A percentile compares a stretch with the other conserved stretches of the same genome.
Conservation (phyloP, 306 rosid genomes). For the Trifolium subterraneum region DNA sequence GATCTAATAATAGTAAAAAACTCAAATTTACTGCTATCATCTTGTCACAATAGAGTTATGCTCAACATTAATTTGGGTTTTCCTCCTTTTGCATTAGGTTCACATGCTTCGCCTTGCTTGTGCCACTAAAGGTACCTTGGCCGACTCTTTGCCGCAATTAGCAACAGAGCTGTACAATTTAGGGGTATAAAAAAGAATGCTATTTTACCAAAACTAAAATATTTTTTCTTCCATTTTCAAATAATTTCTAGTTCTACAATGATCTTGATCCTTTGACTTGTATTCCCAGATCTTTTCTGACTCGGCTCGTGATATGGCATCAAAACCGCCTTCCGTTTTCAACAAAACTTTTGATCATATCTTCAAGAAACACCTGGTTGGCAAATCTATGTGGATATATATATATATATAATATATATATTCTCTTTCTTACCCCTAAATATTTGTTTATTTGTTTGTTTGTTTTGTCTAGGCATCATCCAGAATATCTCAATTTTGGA, state of each 20-base stretch:
- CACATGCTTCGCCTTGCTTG: slow-evolving; percentile 87
- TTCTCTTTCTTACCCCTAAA: slow-evolving; percentile 32
- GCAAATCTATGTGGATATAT: slow-evolving; percentile 32
- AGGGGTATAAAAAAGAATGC: slow-evolving; percentile 61
- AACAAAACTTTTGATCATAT: slow-evolving; percentile 66
- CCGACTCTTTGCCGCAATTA: slow-evolving; percentile 72
- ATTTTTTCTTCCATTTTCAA: slow-evolving; percentile 22
- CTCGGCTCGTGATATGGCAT: slow-evolving; percentile 73
- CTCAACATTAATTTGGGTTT: slow-evolving; percentile 28
- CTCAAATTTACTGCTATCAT: slow-evolving; percentile 23
- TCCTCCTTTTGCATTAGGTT: slow-evolving; percentile 61
- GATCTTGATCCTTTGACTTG: slow-evolving; percentile 52
- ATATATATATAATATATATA: too few species aligned
- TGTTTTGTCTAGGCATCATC: slow-evolving; percentile 68
- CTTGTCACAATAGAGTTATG: slow-evolving; percentile 21
- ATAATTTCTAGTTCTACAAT: slow-evolving; percentile 33
- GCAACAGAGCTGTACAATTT: slow-evolving; percentile 69
- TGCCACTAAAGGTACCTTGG: slow-evolving; percentile 66
- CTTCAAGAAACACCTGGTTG: slow-evolving; percentile 70
- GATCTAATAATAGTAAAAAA: slow-evolving; percentile 77
- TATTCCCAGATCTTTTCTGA: slow-evolving; percentile 74
- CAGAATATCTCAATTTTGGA: slow-evolving; percentile 75
- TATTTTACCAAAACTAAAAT: slow-evolving; percentile 9
- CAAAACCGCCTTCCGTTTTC: slow-evolving; percentile 66
- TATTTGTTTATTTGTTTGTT: slow-evolving; percentile 24